Percentiles rank a stretch among this genome's conserved stretches.
phyloP scores from a whole-genome alignment of 2,329 filamentous ascomycete species.

The Bipolaris bicolor region DNA sequence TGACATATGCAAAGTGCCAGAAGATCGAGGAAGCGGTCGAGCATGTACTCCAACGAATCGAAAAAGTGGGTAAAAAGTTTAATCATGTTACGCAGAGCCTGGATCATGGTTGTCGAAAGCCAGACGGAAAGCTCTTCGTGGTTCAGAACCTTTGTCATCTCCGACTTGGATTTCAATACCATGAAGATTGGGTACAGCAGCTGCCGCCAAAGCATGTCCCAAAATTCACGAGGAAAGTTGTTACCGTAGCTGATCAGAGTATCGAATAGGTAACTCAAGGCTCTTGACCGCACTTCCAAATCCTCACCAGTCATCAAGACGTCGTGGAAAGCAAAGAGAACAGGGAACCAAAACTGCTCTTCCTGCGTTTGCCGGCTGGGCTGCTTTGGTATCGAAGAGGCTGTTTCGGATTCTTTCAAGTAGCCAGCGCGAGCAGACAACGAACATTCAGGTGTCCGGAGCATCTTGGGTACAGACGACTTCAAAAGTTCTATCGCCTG shows the following conservation, averaged over 20 bases:
- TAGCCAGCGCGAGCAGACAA: conserved; percentile 70
- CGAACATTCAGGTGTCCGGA: conserved; percentile 93
- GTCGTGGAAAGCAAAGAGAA: conserved; percentile 97
- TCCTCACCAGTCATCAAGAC: conserved; percentile 99
- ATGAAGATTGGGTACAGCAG: conserved; percentile 98
- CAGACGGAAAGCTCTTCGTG: conserved; percentile 98
- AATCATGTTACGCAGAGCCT: conserved; percentile 97
- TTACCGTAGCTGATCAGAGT: conserved; percentile 88
- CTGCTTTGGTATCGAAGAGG: conserved; percentile 63
- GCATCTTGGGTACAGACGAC: conserved; percentile 91
- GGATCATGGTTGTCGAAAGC: conserved; percentile 99
- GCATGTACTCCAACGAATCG: conserved; percentile 93
- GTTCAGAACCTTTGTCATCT: conserved; percentile 93
- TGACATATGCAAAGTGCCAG: conserved; percentile 96
- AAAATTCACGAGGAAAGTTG: conserved; percentile 91
- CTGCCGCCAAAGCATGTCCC: conserved; percentile 98
- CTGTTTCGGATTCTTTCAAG: conserved; percentile 56
- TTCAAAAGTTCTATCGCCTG: conserved; percentile 95
- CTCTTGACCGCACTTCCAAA: conserved; percentile 86
- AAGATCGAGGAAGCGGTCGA: conserved; percentile 94
- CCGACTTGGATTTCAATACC: conserved; percentile 92
- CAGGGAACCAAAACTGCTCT: conserved; percentile 98
- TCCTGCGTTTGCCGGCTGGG: conserved; percentile 85
- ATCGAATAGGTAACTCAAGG: conserved; percentile 96
- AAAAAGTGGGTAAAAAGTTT: conserved; percentile 99